phyloP scores from a whole-genome alignment of 2,329 filamentous ascomycete species.

The Curvularia sp. region DNA sequence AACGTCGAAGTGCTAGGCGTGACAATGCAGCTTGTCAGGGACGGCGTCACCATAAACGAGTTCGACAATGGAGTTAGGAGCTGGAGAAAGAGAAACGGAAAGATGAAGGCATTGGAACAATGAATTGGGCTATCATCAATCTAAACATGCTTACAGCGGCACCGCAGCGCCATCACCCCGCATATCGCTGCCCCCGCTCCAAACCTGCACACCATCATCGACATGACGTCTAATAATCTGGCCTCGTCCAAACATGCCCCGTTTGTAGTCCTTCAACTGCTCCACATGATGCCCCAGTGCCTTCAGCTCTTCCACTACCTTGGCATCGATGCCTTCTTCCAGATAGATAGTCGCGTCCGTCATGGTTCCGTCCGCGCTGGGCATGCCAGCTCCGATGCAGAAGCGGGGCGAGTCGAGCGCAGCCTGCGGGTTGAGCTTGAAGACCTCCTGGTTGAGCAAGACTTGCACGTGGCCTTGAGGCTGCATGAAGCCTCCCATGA shows the following conservation, averaged over 20 bases:
- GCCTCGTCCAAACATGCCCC: slow-evolving; percentile 81
- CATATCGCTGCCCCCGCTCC: slow-evolving; percentile 87
- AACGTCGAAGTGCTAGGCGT: slow-evolving; percentile 84
- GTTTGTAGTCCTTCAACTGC: slow-evolving; percentile 69
- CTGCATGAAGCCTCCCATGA: slow-evolving; percentile 99
- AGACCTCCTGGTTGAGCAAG: slow-evolving; percentile 85
- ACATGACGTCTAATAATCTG: slow-evolving; percentile 83
- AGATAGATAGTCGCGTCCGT: slow-evolving; percentile 73
- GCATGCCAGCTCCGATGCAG: slow-evolving; percentile 80
- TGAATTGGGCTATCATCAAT: not conserved
- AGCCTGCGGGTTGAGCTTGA: slow-evolving; percentile 81
- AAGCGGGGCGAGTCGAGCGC: slow-evolving; percentile 91
- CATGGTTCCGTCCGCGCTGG: slow-evolving; percentile 63
- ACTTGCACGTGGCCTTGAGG: slow-evolving; percentile 96
- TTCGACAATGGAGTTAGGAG: slow-evolving; percentile 79
- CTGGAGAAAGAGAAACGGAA: slow-evolving; percentile 78
- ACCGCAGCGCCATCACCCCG: slow-evolving; percentile 82
- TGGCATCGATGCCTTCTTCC: slow-evolving; percentile 79
- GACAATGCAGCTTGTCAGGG: slow-evolving; percentile 80
- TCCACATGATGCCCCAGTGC: slow-evolving; percentile 75
- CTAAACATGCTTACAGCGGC: slow-evolving; percentile 46
- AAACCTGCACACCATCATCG: slow-evolving; percentile 78
- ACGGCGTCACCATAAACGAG: slow-evolving; percentile 79
- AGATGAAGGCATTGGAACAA: slow-evolving; percentile 16
- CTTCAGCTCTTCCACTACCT: slow-evolving; percentile 71